Evolutionary conservation across 2,329 filamentous ascomycete genomes (phyloP), one percentile per base, ranked within the genome.

Genomic region (Fusarium sp.): DNA sequence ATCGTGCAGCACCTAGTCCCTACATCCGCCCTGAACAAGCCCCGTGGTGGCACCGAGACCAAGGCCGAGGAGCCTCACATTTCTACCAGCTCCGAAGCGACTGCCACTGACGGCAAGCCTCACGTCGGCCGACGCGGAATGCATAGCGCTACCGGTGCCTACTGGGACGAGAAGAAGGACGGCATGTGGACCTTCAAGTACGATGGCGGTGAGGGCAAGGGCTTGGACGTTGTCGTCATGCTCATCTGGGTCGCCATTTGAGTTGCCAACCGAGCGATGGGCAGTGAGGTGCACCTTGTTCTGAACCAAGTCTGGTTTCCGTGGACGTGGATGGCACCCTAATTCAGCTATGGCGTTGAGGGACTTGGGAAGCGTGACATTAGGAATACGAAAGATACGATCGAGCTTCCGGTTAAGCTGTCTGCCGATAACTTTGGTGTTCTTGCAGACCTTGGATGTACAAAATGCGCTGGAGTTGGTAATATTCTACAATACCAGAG

Each of bases 1-100:
- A 97, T 98, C 77, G 96, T 98, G 72, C 95, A 99, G 84, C 95
- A 98, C 83, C 85, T 95, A 33, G 88, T 91, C 20, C 87, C 90
- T 54, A 90, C 88, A 14, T 87, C 88, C 29, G 82, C 87, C 56
- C 82, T 89, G 49, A 90, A 88, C 81, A 88, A 88, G 80, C 77
- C 87, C 64, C 83, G 84, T 70, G 77, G 78, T 58, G 82, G 86
- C 66, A 83, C 80, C 72, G 80, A 84, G 74, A 77, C 78, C 65
- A 79, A 81, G 64, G 75, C 78, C 43, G 82, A 84, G 64, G 80
- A 85, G 71, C 82, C 86, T n/a, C 81, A 82, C 69, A 81, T 87
- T 68, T 85, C 85, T 52, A 85, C 84, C 50, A 86, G 85, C 76
- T 83, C 84, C 67, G 80, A 81, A 54, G 78, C 83, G 29, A 85